phyloP scores from a whole-genome alignment of 805 yeast genomes.

The Pichia manshurica region DNA sequence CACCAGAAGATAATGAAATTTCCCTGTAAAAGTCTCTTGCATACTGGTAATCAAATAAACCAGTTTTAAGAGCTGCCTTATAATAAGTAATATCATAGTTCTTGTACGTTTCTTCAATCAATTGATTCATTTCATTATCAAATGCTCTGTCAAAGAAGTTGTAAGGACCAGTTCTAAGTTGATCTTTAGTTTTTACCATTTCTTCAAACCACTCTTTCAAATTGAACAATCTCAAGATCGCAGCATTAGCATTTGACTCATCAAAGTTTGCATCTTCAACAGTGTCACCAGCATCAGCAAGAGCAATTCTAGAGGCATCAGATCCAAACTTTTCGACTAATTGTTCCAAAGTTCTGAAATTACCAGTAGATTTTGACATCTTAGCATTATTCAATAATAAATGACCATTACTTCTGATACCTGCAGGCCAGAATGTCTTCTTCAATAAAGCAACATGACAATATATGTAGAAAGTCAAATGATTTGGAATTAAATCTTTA shows the following conservation, averaged over 20 bases:
- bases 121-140: slow-evolving; percentile 85
- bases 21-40: slow-evolving; percentile 97
- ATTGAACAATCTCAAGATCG: slow-evolving; percentile 85
- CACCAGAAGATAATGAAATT: slow-evolving; percentile 41
- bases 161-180: slow-evolving; percentile 51
- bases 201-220: slow-evolving; percentile 96
- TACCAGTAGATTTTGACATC: slow-evolving; percentile 98
- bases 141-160: slow-evolving; percentile 84
- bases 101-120: slow-evolving; percentile 67
- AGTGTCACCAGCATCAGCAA: slow-evolving; percentile 98
- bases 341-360: slow-evolving; percentile 86
- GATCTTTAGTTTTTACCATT: slow-evolving; percentile 43
- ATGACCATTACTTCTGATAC: slow-evolving; percentile 94
- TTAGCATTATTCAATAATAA: slow-evolving; percentile 91
- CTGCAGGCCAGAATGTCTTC: slow-evolving; percentile 85
- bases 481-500: slow-evolving; percentile 95
- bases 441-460: slow-evolving; percentile 92
- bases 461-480: slow-evolving; percentile 92
- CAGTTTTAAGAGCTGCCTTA: slow-evolving; percentile 84
- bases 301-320: slow-evolving; percentile 93
- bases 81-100: slow-evolving; percentile 70
- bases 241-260: slow-evolving; percentile 94
- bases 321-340: slow-evolving; percentile 89
- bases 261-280: slow-evolving; percentile 98
- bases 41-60: slow-evolving; percentile 89